Evolutionary conservation across 805 yeast species (phyloP).

Genomic region (Candida ponderosae): DNA sequence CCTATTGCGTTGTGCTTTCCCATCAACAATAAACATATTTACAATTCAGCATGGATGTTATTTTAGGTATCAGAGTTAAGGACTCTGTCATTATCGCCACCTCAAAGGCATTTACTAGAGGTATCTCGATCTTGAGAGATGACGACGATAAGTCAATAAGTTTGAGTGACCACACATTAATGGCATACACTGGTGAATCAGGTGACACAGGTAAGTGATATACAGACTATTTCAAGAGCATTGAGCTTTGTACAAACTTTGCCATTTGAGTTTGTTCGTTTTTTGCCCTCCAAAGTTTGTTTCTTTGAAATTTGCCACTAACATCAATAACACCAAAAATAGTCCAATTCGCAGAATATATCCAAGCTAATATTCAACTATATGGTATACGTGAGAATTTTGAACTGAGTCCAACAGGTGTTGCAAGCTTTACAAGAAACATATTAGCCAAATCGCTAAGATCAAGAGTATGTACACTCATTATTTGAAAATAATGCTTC

Average conservation of each 20-base stretch:
- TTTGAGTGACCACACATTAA: conserved; percentile 66
- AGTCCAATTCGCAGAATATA: conserved; percentile 87
- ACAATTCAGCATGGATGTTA: conserved; percentile 62
- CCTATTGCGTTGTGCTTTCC: no score
- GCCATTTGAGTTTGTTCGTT: no score
- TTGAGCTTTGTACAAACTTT: no score
- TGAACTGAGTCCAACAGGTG: conserved; percentile 79
- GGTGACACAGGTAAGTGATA: conserved; percentile 65
- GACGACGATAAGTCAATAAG: conserved; percentile 74
- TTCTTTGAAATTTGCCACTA: conserved; percentile 1
- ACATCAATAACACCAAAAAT: conserved; percentile 3
- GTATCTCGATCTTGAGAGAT: conserved; percentile 72
- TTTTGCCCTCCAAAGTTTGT: background rate
- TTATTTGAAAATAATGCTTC: background rate
- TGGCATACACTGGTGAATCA: conserved; percentile 92
- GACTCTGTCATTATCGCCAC: conserved; percentile 86
- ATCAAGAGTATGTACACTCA: conserved; percentile 46
- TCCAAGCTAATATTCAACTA: conserved; percentile 87
- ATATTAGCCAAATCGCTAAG: conserved; percentile 83
- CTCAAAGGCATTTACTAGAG: conserved; percentile 90
- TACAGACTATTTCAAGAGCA: background rate
- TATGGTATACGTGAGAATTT: conserved; percentile 77
- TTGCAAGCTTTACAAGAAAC: conserved; percentile 82
- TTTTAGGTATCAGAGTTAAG: conserved; percentile 76
- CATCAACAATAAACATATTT: no score